Conservation (phyloP, 495 filamentous ascomycete species). For the Lichina pygmaea region DNA sequence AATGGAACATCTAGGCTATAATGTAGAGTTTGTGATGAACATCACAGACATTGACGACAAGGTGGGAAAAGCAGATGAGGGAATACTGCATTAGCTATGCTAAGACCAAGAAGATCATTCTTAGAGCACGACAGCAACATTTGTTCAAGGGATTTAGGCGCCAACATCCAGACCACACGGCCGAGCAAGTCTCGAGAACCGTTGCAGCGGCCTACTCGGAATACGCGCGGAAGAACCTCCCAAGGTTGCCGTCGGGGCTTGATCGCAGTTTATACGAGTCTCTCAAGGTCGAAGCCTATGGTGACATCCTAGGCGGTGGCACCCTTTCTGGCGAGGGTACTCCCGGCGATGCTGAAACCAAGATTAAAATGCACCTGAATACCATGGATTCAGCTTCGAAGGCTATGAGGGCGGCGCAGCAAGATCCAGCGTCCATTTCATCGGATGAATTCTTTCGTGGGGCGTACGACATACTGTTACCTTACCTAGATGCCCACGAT, state of each 20-base stretch:
- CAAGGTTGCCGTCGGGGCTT: constrained; percentile 19
- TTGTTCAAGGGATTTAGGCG: constrained; percentile 30
- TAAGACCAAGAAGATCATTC: constrained; percentile 34
- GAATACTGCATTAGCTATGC: background rate
- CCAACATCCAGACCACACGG: constrained; percentile 19
- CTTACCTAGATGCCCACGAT: constrained; percentile 59
- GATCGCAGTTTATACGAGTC: constrained; percentile 24
- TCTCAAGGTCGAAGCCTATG: constrained; percentile 33
- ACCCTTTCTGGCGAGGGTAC: constrained; percentile 31
- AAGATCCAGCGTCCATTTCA: constrained; percentile 4
- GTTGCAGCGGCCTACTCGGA: constrained; percentile 36
- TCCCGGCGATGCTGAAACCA: constrained; percentile 48
- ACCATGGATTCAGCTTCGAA: constrained; percentile 23
- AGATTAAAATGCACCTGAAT: constrained; percentile 80
- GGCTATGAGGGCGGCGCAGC: constrained; percentile 5
- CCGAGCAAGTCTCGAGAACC: constrained; percentile 19
- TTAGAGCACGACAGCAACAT: constrained; percentile 53
- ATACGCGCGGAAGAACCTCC: constrained; percentile 58
- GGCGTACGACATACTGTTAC: constrained; percentile 44
- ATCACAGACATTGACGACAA: constrained; percentile 90
- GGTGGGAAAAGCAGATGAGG: constrained; percentile 15
- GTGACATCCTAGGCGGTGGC: constrained; percentile 31
- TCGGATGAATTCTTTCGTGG: constrained; percentile 25
- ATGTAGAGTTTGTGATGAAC: constrained; percentile 87
- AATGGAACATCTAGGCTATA: constrained; percentile 67